Evolutionary conservation across 345 rosid genomes (phyloP).

Genomic region (Reutealis trisperma): DNA sequence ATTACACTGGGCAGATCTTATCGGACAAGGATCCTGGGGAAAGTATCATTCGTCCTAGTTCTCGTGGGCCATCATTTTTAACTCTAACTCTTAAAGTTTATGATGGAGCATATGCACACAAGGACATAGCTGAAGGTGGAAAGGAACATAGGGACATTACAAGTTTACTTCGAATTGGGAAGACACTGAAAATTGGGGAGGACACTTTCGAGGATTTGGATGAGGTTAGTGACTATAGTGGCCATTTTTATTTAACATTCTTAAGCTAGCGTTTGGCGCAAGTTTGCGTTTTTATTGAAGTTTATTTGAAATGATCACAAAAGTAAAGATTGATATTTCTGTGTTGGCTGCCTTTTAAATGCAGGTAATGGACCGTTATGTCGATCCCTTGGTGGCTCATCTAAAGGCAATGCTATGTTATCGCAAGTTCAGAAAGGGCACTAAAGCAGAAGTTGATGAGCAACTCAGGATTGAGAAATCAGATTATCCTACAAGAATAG

Average conservation of each 20-base stretch:
- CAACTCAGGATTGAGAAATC: constrained; percentile 71
- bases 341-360: constrained; percentile 15
- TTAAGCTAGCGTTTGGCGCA: neutral
- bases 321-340: constrained; percentile 1
- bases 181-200: constrained; percentile 92
- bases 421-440: constrained; percentile 82
- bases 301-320: neutral
- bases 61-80: constrained; percentile 89
- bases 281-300: neutral
- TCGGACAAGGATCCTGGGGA: constrained; percentile 94
- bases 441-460: constrained; percentile 87
- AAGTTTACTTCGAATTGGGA: constrained; percentile 77
- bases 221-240: constrained; percentile 55
- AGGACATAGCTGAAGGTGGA: constrained; percentile 92
- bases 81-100: constrained; percentile 85
- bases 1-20: constrained; percentile 53
- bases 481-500: constrained; percentile 81
- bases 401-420: constrained; percentile 85
- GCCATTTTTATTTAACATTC: neutral
- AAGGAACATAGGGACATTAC: constrained; percentile 40
- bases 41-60: constrained; percentile 92
- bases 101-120: constrained; percentile 90
- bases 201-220: constrained; percentile 98
- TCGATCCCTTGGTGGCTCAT: constrained; percentile 86
- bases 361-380: constrained; percentile 97